These are phyloP conservation scores for Sporothrix dimorphospora DNA, from an alignment of 2,329 filamentous ascomycete species.

Conservation along the genomic window DNA sequence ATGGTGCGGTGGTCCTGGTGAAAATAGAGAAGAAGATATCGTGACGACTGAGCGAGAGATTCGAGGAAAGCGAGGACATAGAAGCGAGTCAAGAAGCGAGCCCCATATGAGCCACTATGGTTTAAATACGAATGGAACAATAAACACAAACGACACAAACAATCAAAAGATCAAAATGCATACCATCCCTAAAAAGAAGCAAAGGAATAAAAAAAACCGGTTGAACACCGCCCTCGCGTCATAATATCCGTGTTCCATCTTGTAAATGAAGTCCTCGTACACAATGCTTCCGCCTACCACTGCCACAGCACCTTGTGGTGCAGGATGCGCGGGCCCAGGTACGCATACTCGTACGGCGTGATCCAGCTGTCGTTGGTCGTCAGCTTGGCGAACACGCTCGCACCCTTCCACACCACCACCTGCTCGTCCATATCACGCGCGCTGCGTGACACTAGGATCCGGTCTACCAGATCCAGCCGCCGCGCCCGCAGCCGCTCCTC, in stretches of 20 bases:
- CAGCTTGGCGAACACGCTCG: constrained; percentile 91
- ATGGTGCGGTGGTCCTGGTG: constrained; percentile 72
- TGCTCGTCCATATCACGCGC: constrained; percentile 95
- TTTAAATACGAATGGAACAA: background rate
- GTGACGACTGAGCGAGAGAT: background rate
- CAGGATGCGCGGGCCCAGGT: constrained; percentile 77
- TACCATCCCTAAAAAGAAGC: background rate
- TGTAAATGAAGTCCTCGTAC: too few species aligned
- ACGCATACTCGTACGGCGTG: constrained; percentile 82
- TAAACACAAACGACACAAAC: background rate
- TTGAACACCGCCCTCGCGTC: constrained; percentile 6
- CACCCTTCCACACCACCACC: constrained; percentile 98
- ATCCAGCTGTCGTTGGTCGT: constrained; percentile 96
- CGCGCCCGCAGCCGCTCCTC: constrained; percentile 78
- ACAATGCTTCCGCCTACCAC: too few species aligned
- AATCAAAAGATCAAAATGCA: background rate
- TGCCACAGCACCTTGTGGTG: constrained; percentile 78
- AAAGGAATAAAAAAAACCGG: background rate
- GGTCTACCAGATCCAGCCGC: constrained; percentile 62
- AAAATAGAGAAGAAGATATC: constrained; percentile 66
- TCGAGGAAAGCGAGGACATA: background rate
- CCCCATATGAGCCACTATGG: background rate
- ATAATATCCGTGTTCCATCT: background rate
- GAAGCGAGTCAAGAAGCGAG: background rate
- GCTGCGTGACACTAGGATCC: constrained; percentile 67